phyloP scores from a whole-genome alignment of 164 flowering plant species.

The Vitis labrusca region DNA sequence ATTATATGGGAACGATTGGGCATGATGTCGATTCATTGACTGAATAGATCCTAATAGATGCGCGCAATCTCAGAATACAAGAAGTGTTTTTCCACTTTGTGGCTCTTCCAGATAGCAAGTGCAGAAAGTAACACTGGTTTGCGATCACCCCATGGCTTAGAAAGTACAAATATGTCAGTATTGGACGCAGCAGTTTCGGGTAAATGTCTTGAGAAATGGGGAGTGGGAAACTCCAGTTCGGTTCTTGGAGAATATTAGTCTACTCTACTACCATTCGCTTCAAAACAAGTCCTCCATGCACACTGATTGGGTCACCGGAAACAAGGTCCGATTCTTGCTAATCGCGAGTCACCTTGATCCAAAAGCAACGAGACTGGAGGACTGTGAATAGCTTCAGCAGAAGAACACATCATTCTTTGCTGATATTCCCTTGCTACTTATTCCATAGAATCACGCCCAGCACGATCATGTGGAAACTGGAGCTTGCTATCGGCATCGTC shows the following conservation, averaged over 20 bases:
- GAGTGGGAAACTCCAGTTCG: conserved; percentile 35
- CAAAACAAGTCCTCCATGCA: conserved; percentile 70
- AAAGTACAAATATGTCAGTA: conserved; percentile 94
- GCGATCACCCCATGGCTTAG: conserved; percentile 65
- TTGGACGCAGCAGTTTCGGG: conserved; percentile 71
- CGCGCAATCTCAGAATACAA: no score
- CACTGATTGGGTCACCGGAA: conserved; percentile 67
- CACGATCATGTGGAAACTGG: not conserved
- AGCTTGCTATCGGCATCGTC: not conserved
- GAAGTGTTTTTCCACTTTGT: no score
- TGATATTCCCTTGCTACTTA: conserved; percentile 29
- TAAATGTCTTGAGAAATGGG: conserved; percentile 70
- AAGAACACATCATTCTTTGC: conserved; percentile 68
- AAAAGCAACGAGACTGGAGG: conserved; percentile 33
- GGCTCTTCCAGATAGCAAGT: no score
- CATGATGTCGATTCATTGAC: no score
- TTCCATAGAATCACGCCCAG: not conserved
- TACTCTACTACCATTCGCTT: conserved; percentile 54
- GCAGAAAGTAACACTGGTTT: no score
- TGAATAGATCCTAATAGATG: no score
- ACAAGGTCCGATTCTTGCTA: conserved; percentile 59
- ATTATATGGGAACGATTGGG: no score
- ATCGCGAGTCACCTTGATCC: conserved; percentile 39
- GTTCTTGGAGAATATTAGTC: conserved; percentile 73
- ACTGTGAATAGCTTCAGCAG: conserved; percentile 56